phyloP scores from a whole-genome alignment of 257 asterid species.

The Ehretia macrophylla region DNA sequence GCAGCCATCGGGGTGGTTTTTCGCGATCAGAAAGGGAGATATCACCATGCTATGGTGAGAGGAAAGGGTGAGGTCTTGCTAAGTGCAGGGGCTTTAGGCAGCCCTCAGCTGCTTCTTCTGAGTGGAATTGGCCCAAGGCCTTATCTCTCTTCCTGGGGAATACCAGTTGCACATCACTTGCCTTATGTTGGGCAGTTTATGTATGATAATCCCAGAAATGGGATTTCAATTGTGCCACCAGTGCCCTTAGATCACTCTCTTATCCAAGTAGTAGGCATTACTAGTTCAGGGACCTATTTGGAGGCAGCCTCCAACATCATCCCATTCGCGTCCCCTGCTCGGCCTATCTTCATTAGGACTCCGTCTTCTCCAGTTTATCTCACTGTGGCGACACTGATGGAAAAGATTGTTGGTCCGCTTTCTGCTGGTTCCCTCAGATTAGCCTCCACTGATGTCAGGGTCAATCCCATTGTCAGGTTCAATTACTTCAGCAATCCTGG shows the following conservation, averaged over 20 bases:
- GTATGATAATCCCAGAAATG: constrained; percentile 91
- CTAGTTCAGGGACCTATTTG: constrained; percentile 56
- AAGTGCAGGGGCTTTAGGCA: constrained; percentile 84
- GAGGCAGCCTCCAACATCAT: constrained; percentile 84
- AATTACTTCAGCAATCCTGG: constrained; percentile 58
- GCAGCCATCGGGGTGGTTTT: constrained; percentile 67
- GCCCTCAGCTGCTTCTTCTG: constrained; percentile 76
- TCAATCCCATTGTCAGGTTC: constrained; percentile 65
- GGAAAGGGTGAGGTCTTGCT: constrained; percentile 67
- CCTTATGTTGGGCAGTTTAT: constrained; percentile 77
- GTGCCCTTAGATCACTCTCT: constrained; percentile 71
- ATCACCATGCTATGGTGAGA: constrained; percentile 72
- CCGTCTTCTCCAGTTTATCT: constrained; percentile 41
- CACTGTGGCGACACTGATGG: constrained; percentile 89
- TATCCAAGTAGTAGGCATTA: constrained; percentile 83
- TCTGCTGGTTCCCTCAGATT: constrained; percentile 69
- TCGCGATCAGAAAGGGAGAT: constrained; percentile 47
- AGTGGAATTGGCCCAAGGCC: constrained; percentile 86
- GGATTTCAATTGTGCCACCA: constrained; percentile 77
- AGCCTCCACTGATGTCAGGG: constrained; percentile 68
- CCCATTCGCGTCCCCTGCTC: constrained; percentile 67
- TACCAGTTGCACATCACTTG: constrained; percentile 60
- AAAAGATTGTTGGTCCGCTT: constrained; percentile 70
- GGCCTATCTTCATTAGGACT: constrained; percentile 40
- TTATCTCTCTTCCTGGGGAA: constrained; percentile 84